Percentiles rank a stretch among this genome's conserved stretches.
These are phyloP conservation scores for Chrysanthemum seticuspe DNA, from an alignment of 129 eudicot species.

Conservation along the genomic window DNA sequence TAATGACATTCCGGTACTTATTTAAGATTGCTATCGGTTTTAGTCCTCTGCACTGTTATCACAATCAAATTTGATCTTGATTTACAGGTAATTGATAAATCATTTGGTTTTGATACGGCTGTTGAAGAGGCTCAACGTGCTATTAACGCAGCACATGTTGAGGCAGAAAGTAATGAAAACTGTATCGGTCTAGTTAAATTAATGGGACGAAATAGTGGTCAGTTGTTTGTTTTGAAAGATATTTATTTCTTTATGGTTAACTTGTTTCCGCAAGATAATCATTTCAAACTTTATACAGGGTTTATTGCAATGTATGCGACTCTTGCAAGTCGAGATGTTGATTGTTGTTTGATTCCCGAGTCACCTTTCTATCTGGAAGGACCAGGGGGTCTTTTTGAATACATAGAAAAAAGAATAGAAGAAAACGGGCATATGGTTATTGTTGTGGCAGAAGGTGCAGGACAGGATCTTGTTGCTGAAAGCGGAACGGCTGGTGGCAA, in stretches of 20 bases:
- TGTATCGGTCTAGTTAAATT: slow-evolving; percentile 95
- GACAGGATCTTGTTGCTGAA: slow-evolving; percentile 68
- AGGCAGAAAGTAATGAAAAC: slow-evolving; percentile 81
- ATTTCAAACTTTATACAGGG: slow-evolving; percentile 48
- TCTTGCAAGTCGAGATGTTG: slow-evolving; percentile 97
- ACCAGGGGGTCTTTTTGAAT: slow-evolving; percentile 86
- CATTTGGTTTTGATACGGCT: slow-evolving; percentile 96
- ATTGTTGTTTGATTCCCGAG: slow-evolving; percentile 95
- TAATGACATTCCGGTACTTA: slow-evolving; percentile 88
- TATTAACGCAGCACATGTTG: slow-evolving; percentile 93
- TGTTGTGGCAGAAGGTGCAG: slow-evolving; percentile 98
- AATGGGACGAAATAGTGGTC: slow-evolving; percentile 98
- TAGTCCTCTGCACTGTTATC: background rate
- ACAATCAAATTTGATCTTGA: background rate
- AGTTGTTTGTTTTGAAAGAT: slow-evolving; percentile 7
- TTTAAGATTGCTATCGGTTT: slow-evolving; percentile 5
- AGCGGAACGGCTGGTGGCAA: slow-evolving; percentile 31
- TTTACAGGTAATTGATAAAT: slow-evolving; percentile 77
- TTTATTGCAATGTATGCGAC: slow-evolving; percentile 98
- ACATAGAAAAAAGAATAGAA: slow-evolving; percentile 67
- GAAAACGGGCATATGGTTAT: slow-evolving; percentile 96
- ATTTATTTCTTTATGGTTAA: background rate
- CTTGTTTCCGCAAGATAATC: background rate
- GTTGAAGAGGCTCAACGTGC: slow-evolving; percentile 99
- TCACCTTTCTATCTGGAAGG: slow-evolving; percentile 98